phyloP scores from a whole-genome alignment of 257 asterid species.

The Nicotiana tabacum region DNA sequence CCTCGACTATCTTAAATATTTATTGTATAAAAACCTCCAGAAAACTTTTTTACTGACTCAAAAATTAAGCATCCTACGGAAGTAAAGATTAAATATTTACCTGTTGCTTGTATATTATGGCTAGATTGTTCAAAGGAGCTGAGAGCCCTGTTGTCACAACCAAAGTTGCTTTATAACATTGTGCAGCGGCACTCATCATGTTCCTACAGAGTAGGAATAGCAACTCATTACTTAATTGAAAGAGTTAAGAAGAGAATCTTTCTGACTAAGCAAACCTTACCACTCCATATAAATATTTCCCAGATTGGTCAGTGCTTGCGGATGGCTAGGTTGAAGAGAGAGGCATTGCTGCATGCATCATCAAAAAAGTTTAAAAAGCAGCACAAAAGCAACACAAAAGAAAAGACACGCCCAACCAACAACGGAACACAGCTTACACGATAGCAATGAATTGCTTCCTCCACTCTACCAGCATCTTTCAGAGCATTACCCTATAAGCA shows the following conservation, averaged over 20 bases:
- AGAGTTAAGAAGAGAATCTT: not conserved
- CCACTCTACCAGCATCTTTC: conserved; percentile 95
- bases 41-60: not conserved
- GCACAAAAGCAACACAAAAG: conserved; percentile 10
- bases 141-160: conserved; percentile 90
- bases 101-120: conserved; percentile 95
- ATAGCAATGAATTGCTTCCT: conserved; percentile 89
- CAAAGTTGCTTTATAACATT: conserved; percentile 87
- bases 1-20: not conserved
- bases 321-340: conserved; percentile 88
- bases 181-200: conserved; percentile 95
- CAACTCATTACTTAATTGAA: conserved; percentile 11
- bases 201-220: conserved; percentile 48
- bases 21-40: conserved; percentile 6
- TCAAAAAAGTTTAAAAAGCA: not conserved
- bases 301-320: conserved; percentile 96
- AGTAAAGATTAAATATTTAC: conserved; percentile 23
- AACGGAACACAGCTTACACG: conserved; percentile 48
- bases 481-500: conserved; percentile 82
- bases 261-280: conserved; percentile 36
- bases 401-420: conserved; percentile 9
- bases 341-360: conserved; percentile 76
- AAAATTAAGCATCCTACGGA: conserved; percentile 6
- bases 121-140: conserved; percentile 94
- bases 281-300: conserved; percentile 99